Evolutionary conservation across 2,329 filamentous ascomycete species (phyloP), one percentile per base, ranked within the genome.

Genomic region (Plenodomus lindquistii): DNA sequence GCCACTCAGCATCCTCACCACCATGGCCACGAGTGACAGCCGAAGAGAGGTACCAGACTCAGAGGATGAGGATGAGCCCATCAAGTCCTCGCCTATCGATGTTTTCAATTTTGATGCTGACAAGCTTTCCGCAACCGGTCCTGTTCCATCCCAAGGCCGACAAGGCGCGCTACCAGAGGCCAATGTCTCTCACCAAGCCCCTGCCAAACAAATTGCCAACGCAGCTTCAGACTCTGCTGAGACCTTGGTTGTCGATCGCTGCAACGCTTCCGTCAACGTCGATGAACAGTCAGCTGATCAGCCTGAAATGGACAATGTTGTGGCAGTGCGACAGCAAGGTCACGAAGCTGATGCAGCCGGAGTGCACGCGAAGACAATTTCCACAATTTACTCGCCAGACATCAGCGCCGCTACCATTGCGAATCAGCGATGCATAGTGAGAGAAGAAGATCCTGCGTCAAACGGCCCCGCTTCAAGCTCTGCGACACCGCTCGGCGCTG

Each of bases 31-130:
- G 36, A 51, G 22, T 7, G 44, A 53, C 37, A 55, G 47, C 34
- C 34, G 52, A 36, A 59, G 48, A 24, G 66, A 69, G 50, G 51
- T 71, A 15, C 59, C 65, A 10, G 67, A 71, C 50, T 70, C 66
- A 17, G 67, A 71, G 41, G 66, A 70, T 6, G 67, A 71, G 41
- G 66, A 70, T 6, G 67, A 70, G 54, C 59, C 48, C 2, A 49
- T 68, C 50, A 59, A 60, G 43, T 69, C 65, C 39, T 66, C 67
- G 43, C 66, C 65, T 27, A 36, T 46, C 44, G 36, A 38, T 24
- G 47, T 48, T 55, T 29, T 50, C 24, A 47, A 49, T 41, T 44
- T 48, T 42, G 46, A 40, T 40, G 40, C 36, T 37, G 54, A 62
- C 48, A 65, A 67, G 59, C 59, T 60, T 63, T 55, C 20, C 35